These are phyloP conservation scores for Pseudocercospora fijiensis DNA, from an alignment of 2,329 filamentous ascomycete species.

Conservation along the genomic window DNA sequence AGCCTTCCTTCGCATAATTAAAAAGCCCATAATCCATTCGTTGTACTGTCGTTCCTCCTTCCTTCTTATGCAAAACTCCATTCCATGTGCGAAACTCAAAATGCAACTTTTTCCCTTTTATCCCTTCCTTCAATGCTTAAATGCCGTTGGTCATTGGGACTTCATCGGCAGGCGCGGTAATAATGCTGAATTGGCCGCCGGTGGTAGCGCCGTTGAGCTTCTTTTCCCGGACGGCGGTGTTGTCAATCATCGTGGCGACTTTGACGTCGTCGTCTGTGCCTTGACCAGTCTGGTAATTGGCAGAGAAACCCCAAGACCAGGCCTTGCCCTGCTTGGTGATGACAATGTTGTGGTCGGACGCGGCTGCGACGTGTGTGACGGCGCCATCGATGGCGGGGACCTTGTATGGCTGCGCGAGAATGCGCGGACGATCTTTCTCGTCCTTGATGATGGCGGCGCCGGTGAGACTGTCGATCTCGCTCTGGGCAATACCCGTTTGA, in stretches of 20 bases:
- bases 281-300: slow-evolving; percentile 77
- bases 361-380: slow-evolving; percentile 46
- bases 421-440: slow-evolving; percentile 64
- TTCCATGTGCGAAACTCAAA: slow-evolving; percentile 1
- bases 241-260: slow-evolving; percentile 76
- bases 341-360: slow-evolving; percentile 71
- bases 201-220: slow-evolving; percentile 75
- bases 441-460: slow-evolving; percentile 61
- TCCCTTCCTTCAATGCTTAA: background rate
- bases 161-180: slow-evolving; percentile 30
- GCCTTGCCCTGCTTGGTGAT: slow-evolving; percentile 68
- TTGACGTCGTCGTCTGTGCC: slow-evolving; percentile 77
- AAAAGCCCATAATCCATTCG: background rate
- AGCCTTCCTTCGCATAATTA: background rate
- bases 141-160: slow-evolving; percentile 18
- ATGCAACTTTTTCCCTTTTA: background rate
- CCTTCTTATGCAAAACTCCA: background rate
- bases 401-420: slow-evolving; percentile 64
- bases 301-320: slow-evolving; percentile 77
- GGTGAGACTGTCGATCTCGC: slow-evolving; percentile 53
- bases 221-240: slow-evolving; percentile 74
- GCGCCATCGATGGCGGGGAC: slow-evolving; percentile 56
- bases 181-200: slow-evolving; percentile 78
- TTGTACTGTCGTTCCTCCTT: background rate
- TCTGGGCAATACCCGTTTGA: slow-evolving; percentile 52